These are phyloP conservation scores for Endogone sp. DNA, from an alignment of 192 early-diverging fungal genomes.

Conservation along the genomic window DNA sequence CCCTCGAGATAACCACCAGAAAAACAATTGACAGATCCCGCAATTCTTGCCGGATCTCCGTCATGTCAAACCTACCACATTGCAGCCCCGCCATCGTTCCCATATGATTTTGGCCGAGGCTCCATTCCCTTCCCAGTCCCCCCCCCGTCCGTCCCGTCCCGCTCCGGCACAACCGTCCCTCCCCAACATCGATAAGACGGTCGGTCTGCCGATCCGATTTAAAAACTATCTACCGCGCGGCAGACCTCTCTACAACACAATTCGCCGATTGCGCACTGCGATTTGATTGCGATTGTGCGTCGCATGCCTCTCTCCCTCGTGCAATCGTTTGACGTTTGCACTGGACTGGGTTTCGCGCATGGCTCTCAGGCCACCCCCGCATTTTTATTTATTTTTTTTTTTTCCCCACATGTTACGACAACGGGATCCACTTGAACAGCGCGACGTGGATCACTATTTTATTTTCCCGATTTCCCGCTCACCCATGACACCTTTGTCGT, in stretches of 20 bases:
- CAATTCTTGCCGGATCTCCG: too few species aligned
- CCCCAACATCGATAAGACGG: background rate
- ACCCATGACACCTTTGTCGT: too few species aligned
- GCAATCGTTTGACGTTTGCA: background rate
- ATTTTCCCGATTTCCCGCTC: background rate
- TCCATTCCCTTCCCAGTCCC: background rate
- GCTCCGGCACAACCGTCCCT: background rate
- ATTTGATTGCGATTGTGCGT: background rate
- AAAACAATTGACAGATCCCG: background rate
- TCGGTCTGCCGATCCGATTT: background rate
- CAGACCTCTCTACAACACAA: too few species aligned
- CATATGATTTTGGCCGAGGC: background rate
- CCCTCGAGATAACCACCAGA: background rate
- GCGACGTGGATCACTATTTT: background rate
- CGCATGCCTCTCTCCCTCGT: background rate
- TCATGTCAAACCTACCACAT: background rate
- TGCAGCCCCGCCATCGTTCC: background rate
- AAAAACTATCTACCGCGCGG: background rate
- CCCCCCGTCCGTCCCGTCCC: background rate
- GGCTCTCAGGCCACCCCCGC: background rate
- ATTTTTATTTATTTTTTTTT: background rate
- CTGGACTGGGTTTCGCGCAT: background rate
- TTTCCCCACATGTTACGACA: background rate
- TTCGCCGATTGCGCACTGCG: too few species aligned
- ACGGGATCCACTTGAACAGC: background rate